These are phyloP conservation scores for Furcasterigmium furcatum DNA, from an alignment of 2,329 filamentous ascomycete species.

Conservation along the genomic window DNA sequence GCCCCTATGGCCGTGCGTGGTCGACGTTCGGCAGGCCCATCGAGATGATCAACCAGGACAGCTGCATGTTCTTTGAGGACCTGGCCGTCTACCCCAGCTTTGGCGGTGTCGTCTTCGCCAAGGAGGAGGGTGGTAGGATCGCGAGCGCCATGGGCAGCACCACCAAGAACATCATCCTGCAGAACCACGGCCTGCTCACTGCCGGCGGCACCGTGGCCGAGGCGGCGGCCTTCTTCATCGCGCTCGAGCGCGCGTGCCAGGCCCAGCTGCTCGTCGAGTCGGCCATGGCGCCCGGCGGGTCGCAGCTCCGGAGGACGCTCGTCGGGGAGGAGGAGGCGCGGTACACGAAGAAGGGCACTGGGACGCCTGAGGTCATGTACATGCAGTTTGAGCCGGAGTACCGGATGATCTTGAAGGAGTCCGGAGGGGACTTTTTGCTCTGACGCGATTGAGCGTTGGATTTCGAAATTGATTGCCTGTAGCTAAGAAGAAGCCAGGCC, in stretches of 20 bases:
- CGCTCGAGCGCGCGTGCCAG: slow-evolving; percentile 65
- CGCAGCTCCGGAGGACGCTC: slow-evolving; percentile 25
- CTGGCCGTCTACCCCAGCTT: slow-evolving; percentile 60
- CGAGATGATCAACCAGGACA: slow-evolving; percentile 67
- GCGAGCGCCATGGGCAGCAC: slow-evolving; percentile 55
- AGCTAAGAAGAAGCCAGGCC: too few relatives aligned
- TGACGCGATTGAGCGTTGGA: slow-evolving; percentile 5
- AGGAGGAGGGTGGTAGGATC: slow-evolving; percentile 60
- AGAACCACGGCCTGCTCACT: slow-evolving; percentile 69
- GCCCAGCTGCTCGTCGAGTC: slow-evolving; percentile 66
- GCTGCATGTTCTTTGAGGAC: slow-evolving; percentile 58
- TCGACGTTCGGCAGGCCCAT: slow-evolving; percentile 57
- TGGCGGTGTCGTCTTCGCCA: slow-evolving; percentile 47
- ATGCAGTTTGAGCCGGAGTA: slow-evolving; percentile 31
- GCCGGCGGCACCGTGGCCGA: slow-evolving; percentile 68
- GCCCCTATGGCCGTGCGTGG: slow-evolving; percentile 62
- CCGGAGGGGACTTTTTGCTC: slow-evolving; percentile 22
- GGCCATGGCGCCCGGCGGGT: slow-evolving; percentile 29
- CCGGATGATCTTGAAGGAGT: slow-evolving; percentile 23
- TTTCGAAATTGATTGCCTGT: slow-evolving; percentile 8
- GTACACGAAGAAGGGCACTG: slow-evolving; percentile 21
- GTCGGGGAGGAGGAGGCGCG: slow-evolving; percentile 37
- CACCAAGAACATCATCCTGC: slow-evolving; percentile 59
- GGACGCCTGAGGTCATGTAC: slow-evolving; percentile 24
- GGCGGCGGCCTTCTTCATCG: slow-evolving; percentile 65